Percentiles rank a stretch among this genome's conserved stretches.
These are phyloP conservation scores for Hypocrella siamensis DNA, from an alignment of 2,329 filamentous ascomycete species.

Conservation along the genomic window DNA sequence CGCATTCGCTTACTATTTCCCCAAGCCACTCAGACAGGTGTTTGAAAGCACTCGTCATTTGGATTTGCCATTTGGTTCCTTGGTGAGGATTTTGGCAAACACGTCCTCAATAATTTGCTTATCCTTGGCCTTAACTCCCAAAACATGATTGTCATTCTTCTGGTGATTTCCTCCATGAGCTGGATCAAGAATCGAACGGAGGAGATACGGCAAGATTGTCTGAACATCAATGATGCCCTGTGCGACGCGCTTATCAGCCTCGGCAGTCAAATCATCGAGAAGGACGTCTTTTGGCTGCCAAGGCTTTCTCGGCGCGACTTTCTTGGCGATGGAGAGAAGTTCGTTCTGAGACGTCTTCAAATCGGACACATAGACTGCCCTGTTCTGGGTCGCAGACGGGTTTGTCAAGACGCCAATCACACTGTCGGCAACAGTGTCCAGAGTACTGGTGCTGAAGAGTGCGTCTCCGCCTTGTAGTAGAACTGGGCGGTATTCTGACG, in stretches of 20 bases:
- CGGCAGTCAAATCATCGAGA: slow-evolving; percentile 12
- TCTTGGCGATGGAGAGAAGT: slow-evolving; percentile 29
- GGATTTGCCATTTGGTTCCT: no score
- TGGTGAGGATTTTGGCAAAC: slow-evolving; percentile 7
- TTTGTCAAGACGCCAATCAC: slow-evolving; percentile 32
- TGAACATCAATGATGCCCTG: slow-evolving; percentile 13
- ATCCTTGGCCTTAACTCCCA: slow-evolving; percentile 25
- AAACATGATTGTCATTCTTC: slow-evolving; percentile 25
- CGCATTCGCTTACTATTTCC: no score
- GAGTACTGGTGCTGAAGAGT: slow-evolving; percentile 29
- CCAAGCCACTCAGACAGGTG: no score
- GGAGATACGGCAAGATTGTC: slow-evolving; percentile 18
- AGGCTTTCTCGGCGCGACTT: slow-evolving; percentile 25
- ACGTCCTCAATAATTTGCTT: slow-evolving; percentile 22
- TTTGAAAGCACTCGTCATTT: no score
- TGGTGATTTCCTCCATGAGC: slow-evolving; percentile 16
- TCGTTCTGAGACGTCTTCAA: slow-evolving; percentile 27
- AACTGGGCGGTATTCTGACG: slow-evolving; percentile 19
- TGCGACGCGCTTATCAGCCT: slow-evolving; percentile 14
- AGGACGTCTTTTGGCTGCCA: slow-evolving; percentile 27
- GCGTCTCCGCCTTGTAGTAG: slow-evolving; percentile 35
- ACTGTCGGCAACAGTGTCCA: slow-evolving; percentile 28
- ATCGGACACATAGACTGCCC: slow-evolving; percentile 28
- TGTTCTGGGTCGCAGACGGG: slow-evolving; percentile 37
- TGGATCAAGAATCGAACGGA: slow-evolving; percentile 14